Base-by-base conservation (phyloP, 257 asterid genomes). In the Linderniella brevidens region DNA sequence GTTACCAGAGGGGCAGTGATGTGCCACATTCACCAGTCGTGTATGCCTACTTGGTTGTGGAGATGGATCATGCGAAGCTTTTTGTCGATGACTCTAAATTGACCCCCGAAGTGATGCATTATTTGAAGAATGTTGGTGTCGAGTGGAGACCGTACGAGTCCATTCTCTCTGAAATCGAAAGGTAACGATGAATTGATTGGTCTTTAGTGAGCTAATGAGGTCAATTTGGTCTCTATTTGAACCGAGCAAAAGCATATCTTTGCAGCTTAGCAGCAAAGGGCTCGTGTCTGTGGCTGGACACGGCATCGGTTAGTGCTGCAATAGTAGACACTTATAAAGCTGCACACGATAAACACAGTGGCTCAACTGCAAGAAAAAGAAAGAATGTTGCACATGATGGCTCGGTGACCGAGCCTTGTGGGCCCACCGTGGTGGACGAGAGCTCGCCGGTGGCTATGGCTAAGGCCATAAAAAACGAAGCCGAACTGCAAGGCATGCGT, bases 381-480 rank as follows among this genome's bases (percentile, higher is more conserved):
- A 71, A 64, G 60, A 58, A 19, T 45, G 19, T 41, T 13, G 52
- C 48, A 19, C 47, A 57, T 19, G 64, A 54, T 53, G 59, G 61
- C 29, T 55, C 32, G 6, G 32, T 25, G 32, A 25, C 4, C 32
- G 32, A 56, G 54, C 56, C 76, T 43, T 46, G 46, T 50, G 74
- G 68, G 41, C 85, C 88, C 41, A 43, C 76, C 41, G 73, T 70
- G 14, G 43, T 81, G 39, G 64, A 57, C 61, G 71, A 56, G 76
- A 67, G 69, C 69, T 90, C 98, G 52, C 98, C 98, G 35, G 53
- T 90, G 68, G 76, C 93, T 58, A 56, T 85, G 54, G 73, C 79
- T 48, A 90, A 90, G 77, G 96, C 98, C 60, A 64, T 90, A 59
- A 88, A 90, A 75, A 90, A 90, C 68, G 92, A 72, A 69, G 87